Base-by-base conservation (phyloP, 129 eudicot genomes). In the Ambrosia artemisiifolia region DNA sequence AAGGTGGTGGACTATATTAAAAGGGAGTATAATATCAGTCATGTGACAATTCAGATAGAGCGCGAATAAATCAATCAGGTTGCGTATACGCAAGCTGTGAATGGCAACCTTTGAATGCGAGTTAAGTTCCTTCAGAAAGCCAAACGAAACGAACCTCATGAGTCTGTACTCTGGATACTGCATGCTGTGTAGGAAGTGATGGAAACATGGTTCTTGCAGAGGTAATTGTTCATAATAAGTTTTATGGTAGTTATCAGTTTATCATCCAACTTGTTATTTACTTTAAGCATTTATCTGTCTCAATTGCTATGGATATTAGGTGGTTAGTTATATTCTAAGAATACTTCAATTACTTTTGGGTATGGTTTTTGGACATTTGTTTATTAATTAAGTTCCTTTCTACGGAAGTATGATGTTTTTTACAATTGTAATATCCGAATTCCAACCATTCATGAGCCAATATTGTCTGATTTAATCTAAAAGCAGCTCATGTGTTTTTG, bases 11-110 rank as follows among this genome's bases (percentile, higher is more conserved):
- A 75, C n/a, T 85, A 85, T 33, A 81, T 85, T 4, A 78, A 67
- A 28, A 61, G 70, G 50, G 89, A 85, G 60, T 81, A 85, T 60
- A 85, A 85, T 5, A 85, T 85, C 65, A 85, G 89, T 30, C 89
- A 81, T 63, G 86, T 85, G 3, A 84, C 88, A 0, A 81, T 84
- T 34, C 85, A 84, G 74, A 78, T 87, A 40, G 92, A 87, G 57
- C 81, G 92, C 36, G 88, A 81, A 57, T 44, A 48, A 69, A 18
- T 62, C 5, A 42, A 6, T 49, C n/a, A 60, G 64, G 38, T 57
- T 35, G 62, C 13, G 7, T 43, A 43, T 60, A 60, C 32, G 65
- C 42, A 11, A 30, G 2, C n/a, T 3, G 7, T 57, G 17, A 49
- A 49, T 49, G 44, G 44, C 44, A 40, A 40, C 44, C 0, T 40